Conservation (phyloP, 2,329 filamentous ascomycete genomes). For the Pestalotiopsis sp. region DNA sequence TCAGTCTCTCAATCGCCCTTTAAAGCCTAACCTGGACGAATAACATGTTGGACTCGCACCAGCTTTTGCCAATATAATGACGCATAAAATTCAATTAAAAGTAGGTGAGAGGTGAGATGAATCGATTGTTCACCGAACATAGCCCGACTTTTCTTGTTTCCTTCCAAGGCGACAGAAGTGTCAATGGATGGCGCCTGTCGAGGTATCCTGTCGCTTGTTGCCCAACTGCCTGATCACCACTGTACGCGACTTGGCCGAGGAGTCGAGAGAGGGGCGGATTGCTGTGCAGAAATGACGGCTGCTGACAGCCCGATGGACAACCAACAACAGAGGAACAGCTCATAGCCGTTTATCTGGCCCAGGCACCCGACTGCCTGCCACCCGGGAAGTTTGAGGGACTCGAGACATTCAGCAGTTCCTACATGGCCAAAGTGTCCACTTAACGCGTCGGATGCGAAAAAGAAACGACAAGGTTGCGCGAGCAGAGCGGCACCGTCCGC, state of each 20-base stretch:
- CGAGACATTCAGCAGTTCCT: background rate
- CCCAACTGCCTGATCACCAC: background rate
- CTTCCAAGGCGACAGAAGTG: too few relatives aligned
- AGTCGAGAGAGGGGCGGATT: background rate
- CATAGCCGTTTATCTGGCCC: too few relatives aligned
- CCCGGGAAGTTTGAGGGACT: background rate
- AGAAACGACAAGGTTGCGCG: slow-evolving; percentile 4
- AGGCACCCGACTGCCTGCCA: too few relatives aligned
- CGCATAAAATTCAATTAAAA: too few relatives aligned
- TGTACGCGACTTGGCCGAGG: background rate
- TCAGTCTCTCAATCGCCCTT: background rate
- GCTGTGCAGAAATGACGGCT: slow-evolving; percentile 5
- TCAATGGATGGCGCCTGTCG: background rate
- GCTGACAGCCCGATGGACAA: slow-evolving; percentile 11
- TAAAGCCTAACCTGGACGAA: too few relatives aligned
- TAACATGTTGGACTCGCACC: too few relatives aligned
- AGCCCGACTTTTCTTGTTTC: too few relatives aligned
- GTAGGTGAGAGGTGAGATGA: too few relatives aligned
- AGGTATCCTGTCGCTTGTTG: background rate
- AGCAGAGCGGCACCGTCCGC: slow-evolving; percentile 3
- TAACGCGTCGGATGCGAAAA: slow-evolving; percentile 6
- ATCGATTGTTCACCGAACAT: too few relatives aligned
- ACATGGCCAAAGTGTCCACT: background rate
- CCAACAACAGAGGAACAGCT: background rate
- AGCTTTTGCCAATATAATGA: too few relatives aligned